Evolutionary conservation across 73 alveolate genomes (phyloP).

Genomic region (Paramecium primaurelia): DNA sequence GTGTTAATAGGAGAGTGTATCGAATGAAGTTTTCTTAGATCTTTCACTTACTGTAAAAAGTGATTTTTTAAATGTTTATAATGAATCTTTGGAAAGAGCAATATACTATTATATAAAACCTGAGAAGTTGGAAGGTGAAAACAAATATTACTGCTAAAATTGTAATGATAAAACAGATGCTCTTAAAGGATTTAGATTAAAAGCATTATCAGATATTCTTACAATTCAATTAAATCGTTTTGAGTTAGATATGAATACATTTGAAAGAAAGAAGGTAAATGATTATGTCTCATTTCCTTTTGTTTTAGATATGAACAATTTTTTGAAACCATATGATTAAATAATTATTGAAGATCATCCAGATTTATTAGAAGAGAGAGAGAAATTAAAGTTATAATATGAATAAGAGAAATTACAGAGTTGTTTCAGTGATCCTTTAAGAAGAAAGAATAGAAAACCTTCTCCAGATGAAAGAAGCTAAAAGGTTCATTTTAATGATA

Average conservation of each 20-base stretch:
- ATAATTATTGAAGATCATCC: constrained; percentile 40
- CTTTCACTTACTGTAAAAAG: constrained; percentile 88
- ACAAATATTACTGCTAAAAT: constrained; percentile 83
- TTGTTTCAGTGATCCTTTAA: constrained; percentile 37
- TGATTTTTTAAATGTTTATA: constrained; percentile 82
- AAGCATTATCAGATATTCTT: constrained; percentile 77
- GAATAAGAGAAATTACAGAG: constrained; percentile 56
- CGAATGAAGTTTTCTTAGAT: constrained; percentile 78
- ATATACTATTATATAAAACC: constrained; percentile 90
- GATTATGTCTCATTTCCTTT: constrained; percentile 76
- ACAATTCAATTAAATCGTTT: constrained; percentile 86
- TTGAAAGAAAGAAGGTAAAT: constrained; percentile 49
- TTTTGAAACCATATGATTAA: constrained; percentile 68
- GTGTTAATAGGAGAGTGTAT: constrained; percentile 82
- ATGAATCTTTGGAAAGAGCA: constrained; percentile 85
- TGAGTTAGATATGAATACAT: constrained; percentile 73
- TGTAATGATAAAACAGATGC: constrained; percentile 90
- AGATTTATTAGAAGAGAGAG: constrained; percentile 24
- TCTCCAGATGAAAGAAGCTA: constrained; percentile 20
- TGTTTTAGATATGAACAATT: constrained; percentile 77
- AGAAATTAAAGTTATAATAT: neutral
- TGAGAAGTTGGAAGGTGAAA: constrained; percentile 84
- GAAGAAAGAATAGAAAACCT: constrained; percentile 31
- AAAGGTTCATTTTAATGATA: neutral
- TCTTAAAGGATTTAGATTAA: constrained; percentile 83